Base-by-base conservation (phyloP, 2,329 filamentous ascomycete genomes). In the Diaporthe australafricana region DNA sequence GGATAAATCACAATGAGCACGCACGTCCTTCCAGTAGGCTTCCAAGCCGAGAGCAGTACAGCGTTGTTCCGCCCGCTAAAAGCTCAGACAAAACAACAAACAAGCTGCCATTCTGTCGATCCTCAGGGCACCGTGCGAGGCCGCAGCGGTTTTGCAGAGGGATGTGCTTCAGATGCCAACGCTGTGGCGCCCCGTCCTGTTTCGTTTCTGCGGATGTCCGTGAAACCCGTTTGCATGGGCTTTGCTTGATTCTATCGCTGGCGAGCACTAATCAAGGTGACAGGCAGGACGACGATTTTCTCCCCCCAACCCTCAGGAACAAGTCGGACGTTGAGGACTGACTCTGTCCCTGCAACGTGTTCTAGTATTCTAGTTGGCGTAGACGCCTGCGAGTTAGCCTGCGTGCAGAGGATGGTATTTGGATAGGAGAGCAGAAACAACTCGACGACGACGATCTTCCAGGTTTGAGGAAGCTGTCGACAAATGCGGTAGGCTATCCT, bases 191-290 rank as follows among this genome's bases (percentile, higher is more conserved):
- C 42, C 42, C 60, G 42, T 35, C 60, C 60, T 27, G 60, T 48
- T 48, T 63, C 42, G 60, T 48, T 63, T 48, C 20, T 30, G 60
- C 60, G 60, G 60, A 63, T 35, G 60, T 48, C 60, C 42, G 42
- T 48, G 42, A 63, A 63, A 63, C 42, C 60, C 45, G 42, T 20
- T 42, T 45, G 57, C 57, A 63, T 20, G 25, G 22, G 55, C 55
- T 2, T 35, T 17, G 11, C 12, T 40, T 27, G 55, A 63, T 63
- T 22, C 57, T 47, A 16, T 27, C 22, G 35, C 2, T 9, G 25
- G 22, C 16, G 56, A 30, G 38, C 38, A 60, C 38, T 42, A 38
- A 25, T 8, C 25, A 30, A 14, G 16, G 38, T 45, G 56, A 30
- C 56, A 62, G 56, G 25, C 25, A 62, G 40, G 40, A 47, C 40